A percentile compares a stretch with the other conserved stretches of the same genome.
Conservation (phyloP, 495 filamentous ascomycete genomes). For the Acidomyces sp. region DNA sequence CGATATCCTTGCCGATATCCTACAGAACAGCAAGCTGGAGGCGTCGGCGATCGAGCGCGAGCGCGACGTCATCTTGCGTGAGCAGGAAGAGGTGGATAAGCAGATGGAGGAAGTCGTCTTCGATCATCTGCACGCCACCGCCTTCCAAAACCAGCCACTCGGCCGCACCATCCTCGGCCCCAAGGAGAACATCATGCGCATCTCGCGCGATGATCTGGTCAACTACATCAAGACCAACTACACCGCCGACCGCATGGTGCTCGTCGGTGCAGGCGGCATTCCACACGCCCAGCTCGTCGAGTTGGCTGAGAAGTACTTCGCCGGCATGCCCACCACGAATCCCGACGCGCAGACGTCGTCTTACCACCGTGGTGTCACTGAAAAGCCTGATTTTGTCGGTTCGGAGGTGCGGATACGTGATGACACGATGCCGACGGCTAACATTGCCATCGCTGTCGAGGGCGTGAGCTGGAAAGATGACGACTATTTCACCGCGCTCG, state of each 20-base stretch:
- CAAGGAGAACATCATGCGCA: slow-evolving; percentile 94
- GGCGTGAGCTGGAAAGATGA: slow-evolving; percentile 99
- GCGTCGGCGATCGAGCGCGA: slow-evolving; percentile 84
- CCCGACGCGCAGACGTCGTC: slow-evolving; percentile 53
- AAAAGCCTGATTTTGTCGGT: slow-evolving; percentile 84
- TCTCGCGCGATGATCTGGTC: slow-evolving; percentile 73
- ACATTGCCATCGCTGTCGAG: slow-evolving; percentile 98
- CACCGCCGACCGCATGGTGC: slow-evolving; percentile 97
- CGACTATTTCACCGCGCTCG: slow-evolving; percentile 95
- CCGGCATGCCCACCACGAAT: slow-evolving; percentile 56
- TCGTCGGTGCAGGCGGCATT: slow-evolving; percentile 87
- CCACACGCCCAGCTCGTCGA: slow-evolving; percentile 88
- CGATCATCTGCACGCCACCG: slow-evolving; percentile 96
- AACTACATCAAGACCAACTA: slow-evolving; percentile 99
- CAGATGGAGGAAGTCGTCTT: slow-evolving; percentile 99
- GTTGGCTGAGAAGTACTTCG: slow-evolving; percentile 93
- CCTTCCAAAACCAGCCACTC: slow-evolving; percentile 88
- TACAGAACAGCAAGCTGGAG: slow-evolving; percentile 98
- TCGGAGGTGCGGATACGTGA: slow-evolving; percentile 91
- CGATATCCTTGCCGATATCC: slow-evolving; percentile 96
- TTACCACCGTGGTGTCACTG: slow-evolving; percentile 45
- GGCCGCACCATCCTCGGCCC: slow-evolving; percentile 96
- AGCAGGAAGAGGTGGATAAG: slow-evolving; percentile 99
- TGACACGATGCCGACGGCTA: slow-evolving; percentile 86
- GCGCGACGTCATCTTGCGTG: slow-evolving; percentile 92